Base-by-base conservation (phyloP, 2,329 filamentous ascomycete genomes). In the Aspergillus pseudotamarii region DNA sequence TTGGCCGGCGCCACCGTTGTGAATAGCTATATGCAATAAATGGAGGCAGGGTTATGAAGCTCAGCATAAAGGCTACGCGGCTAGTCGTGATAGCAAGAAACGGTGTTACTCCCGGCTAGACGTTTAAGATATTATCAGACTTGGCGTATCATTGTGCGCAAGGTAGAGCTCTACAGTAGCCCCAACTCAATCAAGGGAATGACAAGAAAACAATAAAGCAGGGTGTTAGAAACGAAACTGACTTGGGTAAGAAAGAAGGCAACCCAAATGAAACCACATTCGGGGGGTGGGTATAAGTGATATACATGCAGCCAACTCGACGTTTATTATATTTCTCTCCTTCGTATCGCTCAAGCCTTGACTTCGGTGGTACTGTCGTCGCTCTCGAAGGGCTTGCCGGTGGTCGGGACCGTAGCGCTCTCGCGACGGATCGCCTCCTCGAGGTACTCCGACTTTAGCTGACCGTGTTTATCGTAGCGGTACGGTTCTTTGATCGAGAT, bases 391-490 rank as follows among this genome's bases (percentile, higher is more conserved):
- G 72, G 70, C 10, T 62, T 60, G 11, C 58, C 62, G 1, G 64
- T 3, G 3, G 50, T 63, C 12, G 59, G 53, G 36, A 67, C 66
- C 4, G 38, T 12, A 28, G 53, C 63, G 19, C 69, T 71, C n/a
- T 66, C 69, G 14, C 75, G 72, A 23, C 71, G 70, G 21, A 73
- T 54, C 0, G 66, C 66, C 56, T 80, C 77, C 64, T 80, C 69
- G 81, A 87, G 58, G 77, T 75, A 72, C 85, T 84, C 64, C 82
- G 79, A 63, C 30, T 71, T 73, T 10, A 86, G 70, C 66, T 88
- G 81, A 1, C 86, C 86, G 36, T 83, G 82, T 77, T 86, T 86
- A 65, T 84, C 85, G 69, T 85, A 88, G 46, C 85, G 80, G 65
- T 82, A 79, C 6, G 86, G 85, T 68, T 83, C 76, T 4, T 86